These are phyloP conservation scores for Penicillium sp. DNA, from an alignment of 2,329 filamentous ascomycete genomes.

Conservation along the genomic window DNA sequence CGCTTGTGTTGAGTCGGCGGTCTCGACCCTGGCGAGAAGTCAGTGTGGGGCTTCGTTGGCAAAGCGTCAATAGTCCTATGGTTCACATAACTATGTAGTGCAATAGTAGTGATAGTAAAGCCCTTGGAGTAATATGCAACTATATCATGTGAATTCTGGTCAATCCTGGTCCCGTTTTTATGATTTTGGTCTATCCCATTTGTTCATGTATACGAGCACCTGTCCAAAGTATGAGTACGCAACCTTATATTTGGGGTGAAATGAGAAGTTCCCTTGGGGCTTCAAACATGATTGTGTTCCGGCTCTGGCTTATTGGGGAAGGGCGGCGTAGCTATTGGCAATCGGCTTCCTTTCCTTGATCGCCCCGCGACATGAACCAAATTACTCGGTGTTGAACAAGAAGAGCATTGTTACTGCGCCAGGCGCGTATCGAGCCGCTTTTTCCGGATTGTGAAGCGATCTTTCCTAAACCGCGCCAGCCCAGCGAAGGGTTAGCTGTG, in stretches of 20 bases:
- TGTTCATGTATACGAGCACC: no score
- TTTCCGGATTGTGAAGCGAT: constrained; percentile 37
- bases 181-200: no score
- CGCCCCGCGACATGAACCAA: neutral
- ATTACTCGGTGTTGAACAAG: constrained; percentile 37
- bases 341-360: neutral
- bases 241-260: no score
- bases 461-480: constrained; percentile 48
- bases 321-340: constrained; percentile 45
- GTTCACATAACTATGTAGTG: neutral
- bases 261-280: no score
- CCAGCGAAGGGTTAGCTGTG: constrained; percentile 19
- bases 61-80: neutral
- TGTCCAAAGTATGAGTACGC: no score
- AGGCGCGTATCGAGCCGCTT: constrained; percentile 44
- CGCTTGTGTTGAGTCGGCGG: neutral
- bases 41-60: neutral
- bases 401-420: constrained; percentile 53
- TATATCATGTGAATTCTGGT: no score
- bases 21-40: neutral
- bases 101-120: neutral
- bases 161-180: no score
- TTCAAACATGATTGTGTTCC: no score
- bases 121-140: neutral
- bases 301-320: no score